These are phyloP conservation scores for Spinellus fusiger DNA, from an alignment of 192 early-diverging fungal genomes.

Conservation along the genomic window DNA sequence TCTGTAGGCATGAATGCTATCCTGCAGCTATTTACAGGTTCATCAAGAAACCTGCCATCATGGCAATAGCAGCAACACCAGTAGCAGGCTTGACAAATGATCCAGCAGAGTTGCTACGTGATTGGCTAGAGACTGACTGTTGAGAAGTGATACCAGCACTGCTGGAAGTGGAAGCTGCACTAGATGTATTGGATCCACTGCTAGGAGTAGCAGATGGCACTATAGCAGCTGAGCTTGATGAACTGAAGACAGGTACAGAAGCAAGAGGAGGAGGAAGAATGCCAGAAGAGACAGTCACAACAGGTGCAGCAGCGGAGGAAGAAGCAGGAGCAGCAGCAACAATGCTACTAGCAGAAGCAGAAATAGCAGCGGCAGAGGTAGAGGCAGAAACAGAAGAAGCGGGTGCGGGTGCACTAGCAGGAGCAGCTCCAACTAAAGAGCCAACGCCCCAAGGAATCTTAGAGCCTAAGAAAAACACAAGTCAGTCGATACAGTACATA, in stretches of 20 bases:
- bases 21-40: neutral
- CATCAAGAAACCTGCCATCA: neutral
- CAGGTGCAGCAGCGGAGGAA: conserved; percentile 1
- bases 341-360: conserved; percentile 1
- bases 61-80: conserved; percentile 10
- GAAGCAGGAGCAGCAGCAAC: conserved; percentile 7
- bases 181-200: neutral
- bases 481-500: neutral
- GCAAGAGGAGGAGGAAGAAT: neutral
- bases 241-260: neutral
- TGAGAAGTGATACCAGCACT: neutral
- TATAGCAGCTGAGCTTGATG: neutral
- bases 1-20: too few relatives aligned
- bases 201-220: neutral
- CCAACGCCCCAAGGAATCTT: conserved; percentile 32
- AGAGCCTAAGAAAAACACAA: neutral
- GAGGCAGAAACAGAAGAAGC: conserved; percentile 1
- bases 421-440: neutral
- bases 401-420: neutral
- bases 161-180: neutral
- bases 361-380: neutral
- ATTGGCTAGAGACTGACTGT: neutral
- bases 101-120: neutral
- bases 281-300: neutral
- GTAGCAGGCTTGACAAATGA: conserved; percentile 6